Conservation (phyloP, 176 grass and related monocot genomes). For the Tillandsia leiboldiana region DNA sequence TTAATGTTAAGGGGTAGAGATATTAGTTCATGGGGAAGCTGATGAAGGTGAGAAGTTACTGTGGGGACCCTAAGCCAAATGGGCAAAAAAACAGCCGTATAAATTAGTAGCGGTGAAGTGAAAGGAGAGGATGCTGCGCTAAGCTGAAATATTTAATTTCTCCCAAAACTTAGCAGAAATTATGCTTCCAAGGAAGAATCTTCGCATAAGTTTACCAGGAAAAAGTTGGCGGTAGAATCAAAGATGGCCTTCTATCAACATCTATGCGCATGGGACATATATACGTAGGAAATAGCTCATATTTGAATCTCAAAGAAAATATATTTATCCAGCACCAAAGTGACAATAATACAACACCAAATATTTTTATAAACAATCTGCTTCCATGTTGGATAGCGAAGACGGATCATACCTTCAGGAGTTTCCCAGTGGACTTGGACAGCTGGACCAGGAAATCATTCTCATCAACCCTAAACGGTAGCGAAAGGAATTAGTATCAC, state of each 20-base stretch:
- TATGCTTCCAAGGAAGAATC: neutral
- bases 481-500: constrained; percentile 7
- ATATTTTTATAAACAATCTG: constrained; percentile 4
- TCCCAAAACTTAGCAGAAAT: neutral
- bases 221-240: neutral
- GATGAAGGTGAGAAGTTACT: neutral
- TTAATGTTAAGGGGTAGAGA: too few relatives aligned
- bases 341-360: neutral
- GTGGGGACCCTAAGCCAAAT: neutral
- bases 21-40: neutral
- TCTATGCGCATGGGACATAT: neutral
- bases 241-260: neutral
- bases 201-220: neutral
- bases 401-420: constrained; percentile 54
- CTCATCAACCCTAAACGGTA: constrained; percentile 58
- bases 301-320: neutral
- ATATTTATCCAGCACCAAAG: neutral
- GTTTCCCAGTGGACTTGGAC: constrained; percentile 67
- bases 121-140: neutral
- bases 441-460: constrained; percentile 85
- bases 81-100: neutral
- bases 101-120: neutral
- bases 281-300: neutral
- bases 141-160: neutral
- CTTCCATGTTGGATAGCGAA: neutral